Conservation (phyloP, 257 asterid genomes). For the Solanum phureja region DNA sequence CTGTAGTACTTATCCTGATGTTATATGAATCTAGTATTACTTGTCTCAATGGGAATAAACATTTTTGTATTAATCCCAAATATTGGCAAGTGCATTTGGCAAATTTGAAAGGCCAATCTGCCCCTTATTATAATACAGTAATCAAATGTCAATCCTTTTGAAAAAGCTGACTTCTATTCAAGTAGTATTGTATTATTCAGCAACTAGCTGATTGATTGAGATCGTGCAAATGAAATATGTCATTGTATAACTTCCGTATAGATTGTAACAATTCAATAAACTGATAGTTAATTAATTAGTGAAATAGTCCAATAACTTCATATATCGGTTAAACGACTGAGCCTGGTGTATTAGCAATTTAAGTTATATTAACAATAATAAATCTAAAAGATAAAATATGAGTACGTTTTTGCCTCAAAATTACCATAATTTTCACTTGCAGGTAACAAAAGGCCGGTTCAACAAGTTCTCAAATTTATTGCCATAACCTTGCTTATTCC, state of each 20-base stretch:
- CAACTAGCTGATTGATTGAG: not conserved
- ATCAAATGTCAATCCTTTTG: not conserved
- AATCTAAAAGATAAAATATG: not conserved
- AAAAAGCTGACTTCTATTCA: not conserved
- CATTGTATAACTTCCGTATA: not conserved
- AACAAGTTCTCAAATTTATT: conserved; percentile 1
- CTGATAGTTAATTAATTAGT: not conserved
- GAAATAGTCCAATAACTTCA: not conserved
- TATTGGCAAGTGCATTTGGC: not conserved
- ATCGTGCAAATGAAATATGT: not conserved
- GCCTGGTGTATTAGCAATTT: not conserved
- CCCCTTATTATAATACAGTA: not conserved
- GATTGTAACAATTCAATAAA: not conserved
- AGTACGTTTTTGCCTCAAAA: not conserved
- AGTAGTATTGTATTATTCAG: not conserved
- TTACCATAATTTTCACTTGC: not conserved
- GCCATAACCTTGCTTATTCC: conserved; percentile 23
- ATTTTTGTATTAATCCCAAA: not conserved
- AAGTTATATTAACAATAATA: not conserved
- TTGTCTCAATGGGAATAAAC: not conserved
- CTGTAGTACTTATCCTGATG: not conserved
- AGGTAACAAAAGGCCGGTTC: conserved; percentile 3
- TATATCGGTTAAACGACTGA: not conserved
- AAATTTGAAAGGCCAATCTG: not conserved
- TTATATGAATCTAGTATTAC: not conserved